These are phyloP conservation scores for Chalciporus piperatus DNA, from an alignment of 768 basidiomycete genomes.

Conservation along the genomic window DNA sequence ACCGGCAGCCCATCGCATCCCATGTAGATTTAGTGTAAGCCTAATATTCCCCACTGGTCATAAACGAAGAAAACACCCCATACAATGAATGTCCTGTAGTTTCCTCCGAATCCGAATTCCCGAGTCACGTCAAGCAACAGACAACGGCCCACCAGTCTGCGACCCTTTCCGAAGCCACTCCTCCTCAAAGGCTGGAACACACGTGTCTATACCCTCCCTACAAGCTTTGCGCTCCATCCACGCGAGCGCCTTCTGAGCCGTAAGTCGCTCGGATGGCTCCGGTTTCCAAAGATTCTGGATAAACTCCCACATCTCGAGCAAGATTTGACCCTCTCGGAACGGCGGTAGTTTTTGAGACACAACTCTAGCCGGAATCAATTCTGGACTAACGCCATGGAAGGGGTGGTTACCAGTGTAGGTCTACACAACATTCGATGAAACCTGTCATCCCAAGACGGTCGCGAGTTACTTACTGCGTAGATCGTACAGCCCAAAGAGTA, in stretches of 20 bases:
- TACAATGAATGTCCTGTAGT: too few relatives aligned
- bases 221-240: constrained; percentile 25
- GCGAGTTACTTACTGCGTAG: constrained; percentile 29
- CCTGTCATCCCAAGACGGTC: too few relatives aligned
- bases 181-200: background rate
- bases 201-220: constrained; percentile 5
- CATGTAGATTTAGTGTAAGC: too few relatives aligned
- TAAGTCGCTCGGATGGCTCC: constrained; percentile 19
- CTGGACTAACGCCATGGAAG: background rate
- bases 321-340: constrained; percentile 14
- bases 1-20: too few relatives aligned
- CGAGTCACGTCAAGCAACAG: too few relatives aligned
- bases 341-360: constrained; percentile 1
- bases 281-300: constrained; percentile 28
- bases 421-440: too few relatives aligned
- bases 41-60: too few relatives aligned
- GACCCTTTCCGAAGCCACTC: too few relatives aligned
- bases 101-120: too few relatives aligned
- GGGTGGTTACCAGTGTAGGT: constrained; percentile 16
- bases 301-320: constrained; percentile 29
- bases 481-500: constrained; percentile 42
- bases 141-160: too few relatives aligned
- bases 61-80: too few relatives aligned
- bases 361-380: background rate
- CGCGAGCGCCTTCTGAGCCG: constrained; percentile 16